Evolutionary conservation across 2,329 filamentous ascomycete species (phyloP).

Genomic region (Teratosphaeria zuluensis): DNA sequence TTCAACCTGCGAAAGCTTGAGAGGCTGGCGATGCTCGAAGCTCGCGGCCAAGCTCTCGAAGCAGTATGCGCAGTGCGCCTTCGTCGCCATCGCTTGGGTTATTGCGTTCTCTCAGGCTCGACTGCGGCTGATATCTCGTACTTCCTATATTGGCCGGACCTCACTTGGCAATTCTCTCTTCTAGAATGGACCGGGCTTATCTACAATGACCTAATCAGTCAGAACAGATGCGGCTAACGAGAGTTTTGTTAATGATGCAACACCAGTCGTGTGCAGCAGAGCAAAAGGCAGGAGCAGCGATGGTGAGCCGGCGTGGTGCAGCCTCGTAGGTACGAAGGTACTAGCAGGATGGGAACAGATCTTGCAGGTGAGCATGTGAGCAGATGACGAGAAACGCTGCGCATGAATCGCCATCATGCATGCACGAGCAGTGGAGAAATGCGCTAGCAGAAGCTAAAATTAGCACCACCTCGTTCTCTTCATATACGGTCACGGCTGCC

Average conservation of each 20-base stretch:
- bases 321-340: not conserved
- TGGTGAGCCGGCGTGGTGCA: not conserved
- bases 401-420: not conserved
- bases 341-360: not conserved
- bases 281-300: not conserved
- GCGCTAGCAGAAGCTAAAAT: not conserved
- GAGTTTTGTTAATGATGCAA: not conserved
- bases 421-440: not conserved
- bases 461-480: not conserved
- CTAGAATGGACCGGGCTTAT: not conserved
- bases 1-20: constrained; percentile 61
- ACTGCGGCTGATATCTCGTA: not conserved
- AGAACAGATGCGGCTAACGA: not conserved
- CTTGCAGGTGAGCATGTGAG: not conserved
- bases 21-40: constrained; percentile 58
- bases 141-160: not conserved
- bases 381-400: not conserved
- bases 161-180: not conserved
- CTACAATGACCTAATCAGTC: not conserved
- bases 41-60: constrained; percentile 77
- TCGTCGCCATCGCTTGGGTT: constrained; percentile 58
- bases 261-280: not conserved
- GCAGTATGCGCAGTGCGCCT: constrained; percentile 81
- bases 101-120: not conserved
- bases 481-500: too few relatives aligned